Base-by-base conservation (phyloP, 768 basidiomycete species). In the Pleurotus eryngii region DNA sequence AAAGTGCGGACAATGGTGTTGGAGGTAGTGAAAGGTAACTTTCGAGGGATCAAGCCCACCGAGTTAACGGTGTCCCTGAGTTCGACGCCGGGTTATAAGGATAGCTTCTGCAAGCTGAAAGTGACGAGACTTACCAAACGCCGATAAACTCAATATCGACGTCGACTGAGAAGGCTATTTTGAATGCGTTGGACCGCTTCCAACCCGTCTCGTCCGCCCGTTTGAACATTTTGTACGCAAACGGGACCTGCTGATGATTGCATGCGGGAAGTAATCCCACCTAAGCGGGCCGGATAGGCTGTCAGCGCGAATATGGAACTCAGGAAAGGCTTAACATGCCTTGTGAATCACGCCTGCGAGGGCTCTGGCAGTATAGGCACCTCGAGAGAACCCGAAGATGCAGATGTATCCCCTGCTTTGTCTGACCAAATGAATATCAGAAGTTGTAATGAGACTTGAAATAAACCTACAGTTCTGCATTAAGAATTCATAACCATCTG, bases 371-470 rank as follows among this genome's bases (percentile, higher is more conserved):
- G 82, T 84, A 65, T 84, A 85, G 6, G 84, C 83, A 8, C 86
- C 86, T 24, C 87, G 74, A 30, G 84, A 86, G 67, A 89, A 88
- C 0, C 86, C 86, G 60, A 87, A 86, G 39, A 89, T 75, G 60
- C 77, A 86, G 11, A 89, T 82, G 59, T 74, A 69, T 88, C 85
- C 20, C 82, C 82, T 8, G 70, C 64, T 4, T 70, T 70, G 59
- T 81, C 80, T 81, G 49, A 57, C 15, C 4, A 45, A 46, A n/a
- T 8, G 20, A 51, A 56, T 57, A 18, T 12, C 18, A 49, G 42
- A 12, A 14, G 24, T 20, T 49, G 56, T 46, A 45, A 80, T 78
- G 83, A 59, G 81, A 75, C 81, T 84, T 84, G 8, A 84, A 57
- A 84, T n/a, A n/a, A n/a, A n/a, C n/a, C n/a, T 61, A 79, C 80